Conservation (phyloP, 192 early-diverging fungal species). For the Umbelopsis ramanniana region DNA sequence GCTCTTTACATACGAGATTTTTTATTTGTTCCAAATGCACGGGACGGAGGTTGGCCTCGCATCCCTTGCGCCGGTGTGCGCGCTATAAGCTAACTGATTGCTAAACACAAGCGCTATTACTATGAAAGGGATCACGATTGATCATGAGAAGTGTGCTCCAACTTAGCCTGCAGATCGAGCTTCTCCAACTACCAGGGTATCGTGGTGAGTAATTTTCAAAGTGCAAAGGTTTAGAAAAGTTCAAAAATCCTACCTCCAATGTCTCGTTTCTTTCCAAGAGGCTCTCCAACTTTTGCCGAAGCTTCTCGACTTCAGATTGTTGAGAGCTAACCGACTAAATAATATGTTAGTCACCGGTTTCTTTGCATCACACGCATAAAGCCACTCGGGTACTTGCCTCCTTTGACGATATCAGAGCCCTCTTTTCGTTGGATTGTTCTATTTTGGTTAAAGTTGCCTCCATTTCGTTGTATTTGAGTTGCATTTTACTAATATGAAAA, state of each 20-base stretch:
- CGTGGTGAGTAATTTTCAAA: background rate
- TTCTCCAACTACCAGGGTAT: background rate
- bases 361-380: too few relatives aligned
- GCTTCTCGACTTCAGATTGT: background rate
- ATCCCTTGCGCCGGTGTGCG: too few relatives aligned
- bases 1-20: background rate
- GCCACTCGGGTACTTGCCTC: background rate
- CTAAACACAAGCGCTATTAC: too few relatives aligned
- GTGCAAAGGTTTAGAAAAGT: too few relatives aligned
- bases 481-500: background rate
- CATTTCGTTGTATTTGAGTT: constrained; percentile 6
- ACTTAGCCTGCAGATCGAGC: constrained; percentile 14
- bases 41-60: too few relatives aligned
- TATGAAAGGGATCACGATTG: background rate
- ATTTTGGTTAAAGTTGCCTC: background rate
- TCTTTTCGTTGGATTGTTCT: background rate
- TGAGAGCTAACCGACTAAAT: background rate
- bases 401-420: background rate
- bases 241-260: background rate
- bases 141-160: background rate
- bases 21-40: background rate
- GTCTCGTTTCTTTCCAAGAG: background rate
- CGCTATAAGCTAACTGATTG: too few relatives aligned
- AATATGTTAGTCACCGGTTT: background rate
- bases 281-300: background rate